phyloP scores from a whole-genome alignment of 2,329 filamentous ascomycete genomes.

The Microdochium paspali region DNA sequence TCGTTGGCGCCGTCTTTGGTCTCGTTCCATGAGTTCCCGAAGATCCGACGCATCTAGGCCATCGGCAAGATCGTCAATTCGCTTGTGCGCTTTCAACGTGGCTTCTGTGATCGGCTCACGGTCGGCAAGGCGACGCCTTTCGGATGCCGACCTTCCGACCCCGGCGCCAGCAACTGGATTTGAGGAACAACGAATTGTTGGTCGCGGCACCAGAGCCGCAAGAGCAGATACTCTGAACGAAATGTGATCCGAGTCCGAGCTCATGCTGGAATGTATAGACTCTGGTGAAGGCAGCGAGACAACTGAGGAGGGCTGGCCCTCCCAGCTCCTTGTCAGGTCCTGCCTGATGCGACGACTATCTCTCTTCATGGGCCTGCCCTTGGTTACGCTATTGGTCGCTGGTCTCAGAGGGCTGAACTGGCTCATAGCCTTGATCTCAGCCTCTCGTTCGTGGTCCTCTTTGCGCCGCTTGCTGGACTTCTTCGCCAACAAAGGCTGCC shows the following conservation, averaged over 20 bases:
- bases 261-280: constrained; percentile 69
- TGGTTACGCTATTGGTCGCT: constrained; percentile 46
- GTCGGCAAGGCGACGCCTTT: constrained; percentile 41
- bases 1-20: constrained; percentile 69
- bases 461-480: constrained; percentile 72
- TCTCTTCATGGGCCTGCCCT: constrained; percentile 49
- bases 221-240: constrained; percentile 75
- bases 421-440: constrained; percentile 81
- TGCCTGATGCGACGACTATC: constrained; percentile 59
- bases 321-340: constrained; percentile 40
- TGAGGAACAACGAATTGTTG: constrained; percentile 67
- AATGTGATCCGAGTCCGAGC: constrained; percentile 62
- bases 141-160: constrained; percentile 37
- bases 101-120: constrained; percentile 50
- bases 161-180: constrained; percentile 38
- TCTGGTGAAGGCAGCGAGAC: constrained; percentile 65
- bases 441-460: constrained; percentile 69
- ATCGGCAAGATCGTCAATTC: constrained; percentile 67
- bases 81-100: constrained; percentile 48
- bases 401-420: constrained; percentile 57
- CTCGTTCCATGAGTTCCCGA: constrained; percentile 82
- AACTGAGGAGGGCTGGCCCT: constrained; percentile 54
- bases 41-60: constrained; percentile 77
- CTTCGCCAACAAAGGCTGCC: constrained; percentile 52
- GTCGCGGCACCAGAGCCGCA: constrained; percentile 75